A percentile compares a stretch with the other conserved stretches of the same genome.
phyloP scores from a whole-genome alignment of 768 basidiomycete genomes.

The Suillus bovinus region DNA sequence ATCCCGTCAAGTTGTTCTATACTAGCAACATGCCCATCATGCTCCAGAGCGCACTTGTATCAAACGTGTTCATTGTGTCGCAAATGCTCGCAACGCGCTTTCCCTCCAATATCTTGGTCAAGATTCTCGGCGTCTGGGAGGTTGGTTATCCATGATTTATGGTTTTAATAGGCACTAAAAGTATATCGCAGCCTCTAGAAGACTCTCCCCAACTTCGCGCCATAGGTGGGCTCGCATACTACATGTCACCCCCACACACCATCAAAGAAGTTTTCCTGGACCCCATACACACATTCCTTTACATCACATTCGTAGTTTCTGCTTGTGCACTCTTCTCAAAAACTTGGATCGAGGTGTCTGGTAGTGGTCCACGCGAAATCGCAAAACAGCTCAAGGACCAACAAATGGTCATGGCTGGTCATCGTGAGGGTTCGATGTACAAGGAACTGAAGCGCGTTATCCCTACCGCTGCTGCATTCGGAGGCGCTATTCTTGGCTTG shows the following conservation, averaged over 20 bases:
- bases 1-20: constrained; percentile 99
- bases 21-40: constrained; percentile 99
- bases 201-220: constrained; percentile 92
- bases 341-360: constrained; percentile 99
- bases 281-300: constrained; percentile 90
- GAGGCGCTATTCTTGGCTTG: constrained; percentile 94
- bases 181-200: constrained; percentile 73
- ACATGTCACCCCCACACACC: constrained; percentile 98
- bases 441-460: constrained; percentile 98
- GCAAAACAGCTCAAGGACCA: constrained; percentile 99
- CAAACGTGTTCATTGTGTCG: constrained; percentile 92
- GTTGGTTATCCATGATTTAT: constrained; percentile 41
- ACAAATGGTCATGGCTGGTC: constrained; percentile 91
- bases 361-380: constrained; percentile 92
- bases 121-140: constrained; percentile 97
- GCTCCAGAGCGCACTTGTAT: constrained; percentile 91
- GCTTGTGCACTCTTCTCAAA: constrained; percentile 98
- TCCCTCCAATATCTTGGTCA: constrained; percentile 88
- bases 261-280: constrained; percentile 85
- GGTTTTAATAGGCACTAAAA: constrained; percentile 3
- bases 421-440: constrained; percentile 98
- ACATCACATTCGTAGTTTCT: constrained; percentile 89
- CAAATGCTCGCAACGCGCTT: constrained; percentile 95
- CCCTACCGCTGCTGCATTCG: constrained; percentile 95
- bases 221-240: constrained; percentile 91